phyloP scores from a whole-genome alignment of 495 filamentous ascomycete genomes.

The Terfezia claveryi region DNA sequence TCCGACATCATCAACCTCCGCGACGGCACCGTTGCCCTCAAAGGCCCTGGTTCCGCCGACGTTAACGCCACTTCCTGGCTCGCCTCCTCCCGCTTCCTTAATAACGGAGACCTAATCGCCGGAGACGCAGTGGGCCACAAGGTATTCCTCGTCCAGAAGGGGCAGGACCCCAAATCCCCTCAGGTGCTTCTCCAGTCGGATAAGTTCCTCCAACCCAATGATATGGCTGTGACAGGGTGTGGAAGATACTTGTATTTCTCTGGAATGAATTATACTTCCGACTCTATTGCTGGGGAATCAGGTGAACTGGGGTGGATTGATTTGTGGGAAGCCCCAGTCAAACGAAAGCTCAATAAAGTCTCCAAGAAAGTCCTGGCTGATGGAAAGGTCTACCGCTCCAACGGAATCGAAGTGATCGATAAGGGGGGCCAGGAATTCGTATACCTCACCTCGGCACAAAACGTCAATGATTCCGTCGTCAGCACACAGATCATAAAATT shows the following conservation, averaged over 20 bases:
- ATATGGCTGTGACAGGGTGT: slow-evolving; percentile 1
- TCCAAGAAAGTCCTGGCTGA: not conserved
- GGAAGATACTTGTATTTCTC: slow-evolving; percentile 6
- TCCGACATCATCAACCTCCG: not conserved
- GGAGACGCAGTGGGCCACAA: not conserved
- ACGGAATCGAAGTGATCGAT: slow-evolving; percentile 7
- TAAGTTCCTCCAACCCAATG: slow-evolving; percentile 5
- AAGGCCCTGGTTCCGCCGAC: not conserved
- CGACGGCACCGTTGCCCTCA: not conserved
- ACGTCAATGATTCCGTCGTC: not conserved
- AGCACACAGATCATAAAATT: slow-evolving; percentile 2
- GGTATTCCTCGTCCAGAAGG: not conserved
- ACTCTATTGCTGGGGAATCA: not conserved
- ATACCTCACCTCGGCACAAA: slow-evolving; percentile 8
- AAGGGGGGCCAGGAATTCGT: not conserved
- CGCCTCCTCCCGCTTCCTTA: not conserved
- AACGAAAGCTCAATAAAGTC: not conserved
- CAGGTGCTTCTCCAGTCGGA: not conserved
- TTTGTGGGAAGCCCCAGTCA: not conserved
- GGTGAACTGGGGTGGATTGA: not conserved
- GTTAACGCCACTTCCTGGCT: not conserved
- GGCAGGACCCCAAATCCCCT: not conserved
- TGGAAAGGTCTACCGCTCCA: slow-evolving; percentile 3
- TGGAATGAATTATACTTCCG: slow-evolving; percentile 7
- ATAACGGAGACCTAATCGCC: not conserved